These are phyloP conservation scores for Xylaria sp. DNA, from an alignment of 2,329 filamentous ascomycete species.

Conservation along the genomic window DNA sequence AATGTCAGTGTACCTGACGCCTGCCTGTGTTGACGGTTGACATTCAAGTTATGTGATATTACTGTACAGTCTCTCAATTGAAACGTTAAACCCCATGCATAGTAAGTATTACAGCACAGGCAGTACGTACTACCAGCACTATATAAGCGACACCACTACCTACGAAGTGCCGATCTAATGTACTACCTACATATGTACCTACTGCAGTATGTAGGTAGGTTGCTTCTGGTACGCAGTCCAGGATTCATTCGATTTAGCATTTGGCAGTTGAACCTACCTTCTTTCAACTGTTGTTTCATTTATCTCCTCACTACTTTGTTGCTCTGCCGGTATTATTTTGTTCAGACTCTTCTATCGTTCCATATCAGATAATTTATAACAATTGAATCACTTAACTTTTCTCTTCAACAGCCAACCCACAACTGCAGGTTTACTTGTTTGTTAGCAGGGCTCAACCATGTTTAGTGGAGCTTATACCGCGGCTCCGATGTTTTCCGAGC, in stretches of 20 bases:
- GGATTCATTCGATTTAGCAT: not conserved
- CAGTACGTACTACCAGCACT: not conserved
- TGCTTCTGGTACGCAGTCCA: not conserved
- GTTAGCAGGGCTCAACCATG: not conserved
- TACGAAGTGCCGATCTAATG: not conserved
- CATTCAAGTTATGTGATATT: not conserved
- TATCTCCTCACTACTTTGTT: not conserved
- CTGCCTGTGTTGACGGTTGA: not conserved
- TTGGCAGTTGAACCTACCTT: not conserved
- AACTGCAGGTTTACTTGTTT: not conserved
- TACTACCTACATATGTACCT: not conserved
- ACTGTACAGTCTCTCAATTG: not conserved
- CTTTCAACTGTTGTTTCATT: not conserved
- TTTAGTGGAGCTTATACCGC: not conserved
- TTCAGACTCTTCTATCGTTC: not conserved
- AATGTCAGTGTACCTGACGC: not conserved
- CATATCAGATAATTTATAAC: not conserved
- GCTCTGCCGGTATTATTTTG: not conserved
- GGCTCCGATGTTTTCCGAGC: constrained; percentile 4
- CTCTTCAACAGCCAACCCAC: not conserved
- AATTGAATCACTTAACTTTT: not conserved
- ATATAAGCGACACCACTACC: no score
- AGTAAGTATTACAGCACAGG: not conserved
- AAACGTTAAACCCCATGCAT: not conserved
- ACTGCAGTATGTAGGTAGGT: not conserved